Evolutionary conservation across 1,284 basidiomycete species (phyloP), one percentile per base, ranked within the genome.

Genomic region (Ceratobasidium sp.): DNA sequence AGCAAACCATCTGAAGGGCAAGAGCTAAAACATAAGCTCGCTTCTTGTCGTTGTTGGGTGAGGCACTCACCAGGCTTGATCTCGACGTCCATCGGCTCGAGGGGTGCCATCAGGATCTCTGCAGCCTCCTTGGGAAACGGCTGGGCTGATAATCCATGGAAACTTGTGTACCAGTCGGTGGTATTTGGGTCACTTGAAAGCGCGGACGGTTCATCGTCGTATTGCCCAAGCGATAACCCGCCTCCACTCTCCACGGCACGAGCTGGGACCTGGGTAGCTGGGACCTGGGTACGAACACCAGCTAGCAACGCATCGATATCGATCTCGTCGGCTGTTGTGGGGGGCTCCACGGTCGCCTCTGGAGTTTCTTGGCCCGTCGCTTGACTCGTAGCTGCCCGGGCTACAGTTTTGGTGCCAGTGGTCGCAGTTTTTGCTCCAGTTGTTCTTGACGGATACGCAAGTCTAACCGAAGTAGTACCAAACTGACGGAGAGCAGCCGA

Each of bases 91-190:
- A 86, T 76, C 9, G 90, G 86, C 64, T 93, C 88, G 27, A 98
- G 79, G 2, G 94, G 92, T 8, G 90, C 88, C 79, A 93, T 85
- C 31, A 98, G 83, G 1, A 93, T 82, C 0, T 94, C 89, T 0
- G 92, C 86, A 63, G 89, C 86, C 74, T 98, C 92, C 77, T 87
- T 89, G 3, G 89, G 80, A 81, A 98, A 98, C 0, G 96, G 91
- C 80, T 90, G 84, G 2, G 86, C 83, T 8, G 92, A 93, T 51
- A 98, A 84, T 0, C 97, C 97, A 74, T 89, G 84, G 81, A 96
- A 98, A 79, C 90, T 93, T 78, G 88, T 92, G 0, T 92, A 92
- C 97, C 97, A 98, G 81, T 98, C 94, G 1, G 84, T 90, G 31
- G 51, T 63, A 8, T 74, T 59, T 13, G 74, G 68, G 14, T 81